Evolutionary conservation across 305 asterid species (phyloP), one percentile per base, ranked within the genome.

Genomic region (Fraxinus baroniana): DNA sequence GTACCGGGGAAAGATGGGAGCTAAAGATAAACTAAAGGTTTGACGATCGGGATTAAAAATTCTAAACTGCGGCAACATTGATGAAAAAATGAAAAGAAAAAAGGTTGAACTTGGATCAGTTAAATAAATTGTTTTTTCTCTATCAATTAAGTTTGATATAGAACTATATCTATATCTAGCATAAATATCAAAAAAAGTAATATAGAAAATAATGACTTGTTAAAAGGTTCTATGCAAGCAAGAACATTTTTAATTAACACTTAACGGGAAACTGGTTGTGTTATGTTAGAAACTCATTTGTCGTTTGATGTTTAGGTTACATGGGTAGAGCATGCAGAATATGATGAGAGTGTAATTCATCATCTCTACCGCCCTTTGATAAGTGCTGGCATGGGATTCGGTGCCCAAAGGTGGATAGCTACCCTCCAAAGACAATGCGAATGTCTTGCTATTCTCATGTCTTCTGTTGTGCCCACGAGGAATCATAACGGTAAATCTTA

Each of bases 321-420:
- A 32, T 96, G 99, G 99, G 91, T 96, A 9, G 99, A 96, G 79
- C 99, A 96, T 80, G 82, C 91, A 0, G 98, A 96, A 76, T 96
- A 94, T 10, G 98, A 96, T 17, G 97, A 96, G 80, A 84, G 87
- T 1, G 84, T 36, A 2, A 84, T 93, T 60, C 99, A 96, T 90
- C 93, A 92, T 78, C 90, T 94, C 76, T 96, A 91, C 84, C 93
- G 96, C 22, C 85, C 93, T n/a, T 52, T 92, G 70, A 84, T 96
- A 74, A 74, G 90, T 20, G 84, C 95, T 0, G 97, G 99, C 13
- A 89, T 93, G 91, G 99, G 98, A 13, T 96, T 96, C 64, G 99
- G 99, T 3, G 92, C 98, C 0, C 97, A 86, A 18, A 68, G 99
- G 26, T 94, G 98, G 99, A 79, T 93, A 0, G 95, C 97, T 62